phyloP scores from a whole-genome alignment of 768 basidiomycete genomes.

The Tulasnella sp. region DNA sequence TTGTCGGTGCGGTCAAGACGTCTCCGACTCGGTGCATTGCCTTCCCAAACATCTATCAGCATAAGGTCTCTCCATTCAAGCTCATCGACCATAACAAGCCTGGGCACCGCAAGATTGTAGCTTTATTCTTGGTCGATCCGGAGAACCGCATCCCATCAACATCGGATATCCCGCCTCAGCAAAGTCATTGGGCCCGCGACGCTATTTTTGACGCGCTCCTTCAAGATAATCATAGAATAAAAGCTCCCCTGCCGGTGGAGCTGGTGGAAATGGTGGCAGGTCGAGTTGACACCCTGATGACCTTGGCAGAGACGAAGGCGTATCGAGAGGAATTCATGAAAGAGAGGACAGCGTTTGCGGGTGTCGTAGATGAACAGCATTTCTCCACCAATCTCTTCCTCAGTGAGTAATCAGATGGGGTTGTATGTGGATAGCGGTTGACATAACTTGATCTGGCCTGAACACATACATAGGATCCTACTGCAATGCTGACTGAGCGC shows the following conservation, averaged over 20 bases:
- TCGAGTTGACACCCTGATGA: no score
- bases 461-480: no score
- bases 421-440: no score
- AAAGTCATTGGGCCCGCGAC: background rate
- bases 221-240: no score
- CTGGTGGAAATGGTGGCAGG: background rate
- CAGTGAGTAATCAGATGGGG: no score
- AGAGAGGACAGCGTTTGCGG: no score
- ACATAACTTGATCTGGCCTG: no score
- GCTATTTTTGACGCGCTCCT: background rate
- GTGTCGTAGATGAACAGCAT: no score
- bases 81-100: slow-evolving; percentile 18
- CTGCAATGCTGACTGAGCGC: no score
- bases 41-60: slow-evolving; percentile 24
- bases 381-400: no score
- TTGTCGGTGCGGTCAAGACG: background rate
- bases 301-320: no score
- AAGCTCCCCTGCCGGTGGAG: background rate
- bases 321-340: no score
- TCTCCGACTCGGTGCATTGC: slow-evolving; percentile 9
- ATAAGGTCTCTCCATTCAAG: slow-evolving; percentile 8
- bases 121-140: slow-evolving; percentile 11
- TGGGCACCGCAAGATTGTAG: slow-evolving; percentile 21
- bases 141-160: slow-evolving; percentile 5
- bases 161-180: slow-evolving; percentile 13